Base-by-base conservation (phyloP, 2,329 filamentous ascomycete species). In the Colletotrichum sp. region DNA sequence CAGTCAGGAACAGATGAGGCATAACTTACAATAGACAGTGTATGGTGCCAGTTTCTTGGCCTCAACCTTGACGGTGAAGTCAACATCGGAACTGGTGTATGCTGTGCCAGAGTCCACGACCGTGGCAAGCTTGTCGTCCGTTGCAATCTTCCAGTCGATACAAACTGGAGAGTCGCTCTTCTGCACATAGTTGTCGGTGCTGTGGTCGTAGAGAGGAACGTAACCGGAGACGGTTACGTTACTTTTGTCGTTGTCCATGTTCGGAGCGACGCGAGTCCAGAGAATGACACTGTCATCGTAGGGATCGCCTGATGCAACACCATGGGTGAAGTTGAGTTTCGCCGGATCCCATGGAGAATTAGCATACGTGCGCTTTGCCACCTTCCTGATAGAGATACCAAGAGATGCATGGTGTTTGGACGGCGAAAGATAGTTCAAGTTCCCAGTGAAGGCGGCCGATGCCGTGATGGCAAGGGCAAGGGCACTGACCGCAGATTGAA, bases 41-140 rank as follows among this genome's bases (percentile, higher is more conserved):
- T 91, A 94, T 0, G 93, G 88, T 68, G 90, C 85, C 55, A 95
- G 82, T 16, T 89, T 89, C 65, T 84, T 88, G 2, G 93, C 93
- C 82, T 95, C 93, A 16, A 95, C 90, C 88, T 95, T 95, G 76
- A 95, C 86, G 0, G 94, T 95, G 81, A 93, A 96, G 81, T 96
- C 94, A 64, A 95, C 91, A 81, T 95, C 94, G 1, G 91, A 93
- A 44, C 90, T 94, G 0, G 94, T 95, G 80, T 92, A 95, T 1
- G 89, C 92, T 44, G 85, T 89, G 7, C 94, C 94, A 2, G 85
- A 86, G 67, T 89, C 87, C 3, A 91, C 90, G 36, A 90, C 85
- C 4, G 75, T 70, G 2, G 80, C 76, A n/a, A 83, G 71, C n/a
- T 85, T 82, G 66, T 87, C 81, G 78, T 89, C 88, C 24, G 85